A percentile compares a stretch with the other conserved stretches of the same genome.
Evolutionary conservation across 139 green algal species (phyloP).

Genomic region (Chlorella sp.): DNA sequence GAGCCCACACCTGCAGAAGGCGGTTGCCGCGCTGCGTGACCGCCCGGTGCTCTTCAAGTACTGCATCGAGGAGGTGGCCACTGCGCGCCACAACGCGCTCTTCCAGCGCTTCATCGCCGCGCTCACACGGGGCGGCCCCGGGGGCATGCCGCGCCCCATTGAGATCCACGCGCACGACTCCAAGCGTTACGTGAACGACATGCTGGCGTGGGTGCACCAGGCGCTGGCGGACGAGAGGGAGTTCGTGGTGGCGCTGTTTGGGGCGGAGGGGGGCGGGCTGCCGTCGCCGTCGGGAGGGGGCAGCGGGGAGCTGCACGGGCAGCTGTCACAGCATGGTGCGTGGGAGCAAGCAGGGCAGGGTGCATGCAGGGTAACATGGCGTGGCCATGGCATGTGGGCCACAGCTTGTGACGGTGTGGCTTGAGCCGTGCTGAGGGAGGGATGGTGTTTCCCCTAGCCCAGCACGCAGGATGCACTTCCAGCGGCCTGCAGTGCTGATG

Average conservation of each 20-base stretch:
- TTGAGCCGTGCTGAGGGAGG: too few species aligned
- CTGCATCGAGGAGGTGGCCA: constrained; percentile 90
- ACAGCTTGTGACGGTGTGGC: too few species aligned
- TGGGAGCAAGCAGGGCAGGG: too few species aligned
- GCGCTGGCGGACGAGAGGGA: constrained; percentile 85
- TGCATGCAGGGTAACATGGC: too few species aligned
- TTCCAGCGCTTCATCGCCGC: constrained; percentile 90
- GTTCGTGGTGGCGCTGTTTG: constrained; percentile 83
- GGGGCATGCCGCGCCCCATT: constrained; percentile 84
- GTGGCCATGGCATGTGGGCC: too few species aligned
- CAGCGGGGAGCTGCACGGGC: background rate
- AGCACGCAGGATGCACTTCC: too few species aligned
- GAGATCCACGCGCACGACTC: constrained; percentile 96
- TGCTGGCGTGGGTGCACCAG: constrained; percentile 96
- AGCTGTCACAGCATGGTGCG: too few species aligned
- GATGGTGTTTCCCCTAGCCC: too few species aligned
- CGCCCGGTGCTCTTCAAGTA: constrained; percentile 93
- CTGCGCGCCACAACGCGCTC: constrained; percentile 83
- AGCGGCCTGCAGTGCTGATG: too few species aligned
- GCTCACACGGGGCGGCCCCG: constrained; percentile 79
- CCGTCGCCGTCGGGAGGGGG: background rate
- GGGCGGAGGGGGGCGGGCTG: constrained; percentile 2
- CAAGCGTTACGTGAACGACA: constrained; percentile 83
- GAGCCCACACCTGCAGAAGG: constrained; percentile 64
- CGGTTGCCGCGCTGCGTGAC: constrained; percentile 69